A percentile compares a stretch with the other conserved stretches of the same genome.
phyloP scores from a whole-genome alignment of 2,329 filamentous ascomycete genomes.

The Penicillium sp. region DNA sequence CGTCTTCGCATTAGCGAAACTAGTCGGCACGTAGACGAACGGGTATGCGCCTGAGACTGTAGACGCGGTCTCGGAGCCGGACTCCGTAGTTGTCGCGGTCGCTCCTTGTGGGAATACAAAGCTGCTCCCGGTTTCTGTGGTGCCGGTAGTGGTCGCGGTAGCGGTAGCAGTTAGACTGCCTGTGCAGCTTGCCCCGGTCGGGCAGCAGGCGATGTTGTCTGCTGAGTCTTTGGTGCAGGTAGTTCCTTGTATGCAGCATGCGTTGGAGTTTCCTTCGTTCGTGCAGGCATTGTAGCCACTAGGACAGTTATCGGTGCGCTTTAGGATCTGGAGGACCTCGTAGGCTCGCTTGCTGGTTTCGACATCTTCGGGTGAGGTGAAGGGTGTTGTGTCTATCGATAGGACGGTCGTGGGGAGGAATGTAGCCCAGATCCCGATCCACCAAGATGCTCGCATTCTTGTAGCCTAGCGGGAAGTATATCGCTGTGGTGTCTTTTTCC shows the following conservation, averaged over 20 bases:
- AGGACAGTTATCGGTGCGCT: slow-evolving; percentile 47
- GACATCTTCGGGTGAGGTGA: slow-evolving; percentile 27
- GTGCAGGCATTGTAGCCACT: slow-evolving; percentile 54
- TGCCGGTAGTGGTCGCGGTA: slow-evolving; percentile 20
- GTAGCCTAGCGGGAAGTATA: slow-evolving; percentile 5
- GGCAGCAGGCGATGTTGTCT: slow-evolving; percentile 63
- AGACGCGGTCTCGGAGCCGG: slow-evolving; percentile 31
- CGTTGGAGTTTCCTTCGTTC: slow-evolving; percentile 51
- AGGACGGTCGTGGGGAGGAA: slow-evolving; percentile 31
- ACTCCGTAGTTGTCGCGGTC: slow-evolving; percentile 27
- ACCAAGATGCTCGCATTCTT: slow-evolving; percentile 36
- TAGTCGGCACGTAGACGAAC: slow-evolving; percentile 55
- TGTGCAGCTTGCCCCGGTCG: slow-evolving; percentile 57
- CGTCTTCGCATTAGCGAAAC: slow-evolving; percentile 51
- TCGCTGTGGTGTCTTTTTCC: not conserved
- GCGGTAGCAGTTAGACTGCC: slow-evolving; percentile 48
- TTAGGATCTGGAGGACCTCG: slow-evolving; percentile 34
- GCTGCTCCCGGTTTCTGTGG: slow-evolving; percentile 21
- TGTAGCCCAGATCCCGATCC: slow-evolving; percentile 33
- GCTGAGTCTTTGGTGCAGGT: slow-evolving; percentile 57
- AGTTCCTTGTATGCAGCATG: slow-evolving; percentile 57
- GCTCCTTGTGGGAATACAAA: slow-evolving; percentile 39
- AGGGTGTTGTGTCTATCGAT: slow-evolving; percentile 32
- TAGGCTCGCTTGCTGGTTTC: slow-evolving; percentile 28
- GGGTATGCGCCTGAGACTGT: slow-evolving; percentile 54